phyloP scores from a whole-genome alignment of 2,329 filamentous ascomycete species.

The Aspergillus sp. region DNA sequence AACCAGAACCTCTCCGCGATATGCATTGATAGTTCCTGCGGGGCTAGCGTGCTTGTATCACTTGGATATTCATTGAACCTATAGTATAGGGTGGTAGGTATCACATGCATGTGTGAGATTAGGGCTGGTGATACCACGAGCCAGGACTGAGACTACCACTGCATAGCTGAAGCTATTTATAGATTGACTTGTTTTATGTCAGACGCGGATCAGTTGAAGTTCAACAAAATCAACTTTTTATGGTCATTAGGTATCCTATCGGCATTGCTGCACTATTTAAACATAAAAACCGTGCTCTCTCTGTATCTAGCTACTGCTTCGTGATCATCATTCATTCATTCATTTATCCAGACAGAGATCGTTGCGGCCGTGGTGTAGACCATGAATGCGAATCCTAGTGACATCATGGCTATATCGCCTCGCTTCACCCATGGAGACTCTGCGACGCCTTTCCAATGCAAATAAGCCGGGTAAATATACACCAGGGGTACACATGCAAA shows the following conservation, averaged over 20 bases:
- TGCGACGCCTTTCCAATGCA: slow-evolving; percentile 69
- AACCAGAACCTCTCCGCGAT: no score
- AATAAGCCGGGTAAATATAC: slow-evolving; percentile 84
- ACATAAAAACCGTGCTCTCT: not conserved
- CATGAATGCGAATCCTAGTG: slow-evolving; percentile 65
- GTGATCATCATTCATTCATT: not conserved
- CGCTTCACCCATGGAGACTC: slow-evolving; percentile 55
- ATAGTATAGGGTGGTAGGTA: no score
- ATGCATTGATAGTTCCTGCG: no score
- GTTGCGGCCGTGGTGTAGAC: slow-evolving; percentile 69
- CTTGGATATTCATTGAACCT: no score
- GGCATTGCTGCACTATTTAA: not conserved
- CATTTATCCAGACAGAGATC: slow-evolving; percentile 32
- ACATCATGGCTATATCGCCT: slow-evolving; percentile 63
- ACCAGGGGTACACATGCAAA: slow-evolving; percentile 96
- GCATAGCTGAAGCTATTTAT: no score
- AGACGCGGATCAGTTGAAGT: no score
- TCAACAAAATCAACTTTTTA: no score
- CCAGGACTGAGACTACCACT: no score
- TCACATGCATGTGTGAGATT: no score
- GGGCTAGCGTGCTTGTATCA: no score
- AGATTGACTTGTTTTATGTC: no score
- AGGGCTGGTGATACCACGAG: no score
- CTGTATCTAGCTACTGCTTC: not conserved
- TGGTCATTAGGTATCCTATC: not conserved